Evolutionary conservation across 106 monocot species (phyloP), one percentile per base, ranked within the genome.

Genomic region (Cymbidium sinense): DNA sequence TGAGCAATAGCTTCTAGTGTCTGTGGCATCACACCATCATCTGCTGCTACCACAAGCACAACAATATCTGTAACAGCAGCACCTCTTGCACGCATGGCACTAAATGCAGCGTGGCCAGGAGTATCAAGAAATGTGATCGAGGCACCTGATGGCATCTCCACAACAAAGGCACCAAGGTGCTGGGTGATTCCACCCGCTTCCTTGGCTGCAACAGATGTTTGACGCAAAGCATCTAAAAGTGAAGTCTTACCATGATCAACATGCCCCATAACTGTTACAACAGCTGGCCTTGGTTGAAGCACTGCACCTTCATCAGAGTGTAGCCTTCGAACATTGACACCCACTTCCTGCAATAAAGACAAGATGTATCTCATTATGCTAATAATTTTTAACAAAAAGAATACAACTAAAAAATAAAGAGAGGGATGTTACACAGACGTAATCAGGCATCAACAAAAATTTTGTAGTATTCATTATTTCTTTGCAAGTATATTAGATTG

Each of bases 191-290:
- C 96, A 34, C 96, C 96, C 69, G 96, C 96, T 86, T 96, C 96
- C 80, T 85, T 91, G 44, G 96, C 96, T 20, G 96, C 96, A 72
- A 96, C 84, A 74, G 96, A 90, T 52, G 96, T 96, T 76, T 90
- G 88, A 11, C 94, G 89, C 65, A 96, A 75, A 36, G 94, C 89
- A 80, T 96, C 96, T 62, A 96, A 84, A 64, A 96, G 88, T 28
- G 96, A 96, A 7, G 96, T 96, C 82, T 96, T 96, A 21, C 96
- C 96, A 86, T 96, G 96, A 84, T 96, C 96, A 7, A 96, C 96
- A 82, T 96, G 96, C 27, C 96, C 96, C 96, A 96, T 96, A 41
- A 96, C 94, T 10, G 96, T 96, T 69, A 96, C 94, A 76, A 96
- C 96, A 84, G 96, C 80, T 44, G 96, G 82, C 2, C 96, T 84